phyloP scores from a whole-genome alignment of 345 rosid genomes.

The Moringa oleifera region DNA sequence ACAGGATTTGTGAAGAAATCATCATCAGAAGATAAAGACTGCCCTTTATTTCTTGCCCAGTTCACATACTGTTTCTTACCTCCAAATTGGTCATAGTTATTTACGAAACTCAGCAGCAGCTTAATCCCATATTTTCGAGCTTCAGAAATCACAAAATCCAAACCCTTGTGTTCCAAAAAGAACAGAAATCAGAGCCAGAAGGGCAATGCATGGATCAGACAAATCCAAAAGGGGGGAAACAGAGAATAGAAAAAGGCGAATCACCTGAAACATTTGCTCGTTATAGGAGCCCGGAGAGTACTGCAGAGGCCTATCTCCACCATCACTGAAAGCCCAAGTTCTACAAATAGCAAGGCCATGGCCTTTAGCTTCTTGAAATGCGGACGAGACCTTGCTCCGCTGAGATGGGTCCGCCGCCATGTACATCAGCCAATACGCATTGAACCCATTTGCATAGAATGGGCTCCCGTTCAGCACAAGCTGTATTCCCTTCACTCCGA shows the following conservation, averaged over 20 bases:
- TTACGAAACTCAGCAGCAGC: conserved; percentile 65
- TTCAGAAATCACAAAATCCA: conserved; percentile 95
- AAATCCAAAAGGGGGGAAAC: not conserved
- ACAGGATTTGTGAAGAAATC: conserved; percentile 79
- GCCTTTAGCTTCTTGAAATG: conserved; percentile 55
- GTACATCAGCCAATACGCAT: conserved; percentile 93
- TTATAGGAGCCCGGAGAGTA: conserved; percentile 70
- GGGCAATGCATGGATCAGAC: too few relatives aligned
- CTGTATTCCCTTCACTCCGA: conserved; percentile 56
- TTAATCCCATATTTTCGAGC: conserved; percentile 66
- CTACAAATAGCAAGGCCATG: conserved; percentile 75
- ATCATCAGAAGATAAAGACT: conserved; percentile 60
- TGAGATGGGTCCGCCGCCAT: conserved; percentile 66
- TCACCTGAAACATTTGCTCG: conserved; percentile 77
- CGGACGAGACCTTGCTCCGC: conserved; percentile 50
- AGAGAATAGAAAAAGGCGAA: not conserved
- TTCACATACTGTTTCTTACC: conserved; percentile 84
- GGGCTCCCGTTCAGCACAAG: conserved; percentile 64
- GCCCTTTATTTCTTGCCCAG: conserved; percentile 72
- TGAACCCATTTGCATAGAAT: conserved; percentile 82
- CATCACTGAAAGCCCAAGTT: conserved; percentile 94
- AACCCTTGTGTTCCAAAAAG: conserved; percentile 43
- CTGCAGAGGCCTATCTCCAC: conserved; percentile 71
- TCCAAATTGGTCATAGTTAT: conserved; percentile 70
- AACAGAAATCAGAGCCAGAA: not conserved